These are phyloP conservation scores for Thalia dealbata DNA, from an alignment of 176 grass and related monocot species.

Conservation along the genomic window DNA sequence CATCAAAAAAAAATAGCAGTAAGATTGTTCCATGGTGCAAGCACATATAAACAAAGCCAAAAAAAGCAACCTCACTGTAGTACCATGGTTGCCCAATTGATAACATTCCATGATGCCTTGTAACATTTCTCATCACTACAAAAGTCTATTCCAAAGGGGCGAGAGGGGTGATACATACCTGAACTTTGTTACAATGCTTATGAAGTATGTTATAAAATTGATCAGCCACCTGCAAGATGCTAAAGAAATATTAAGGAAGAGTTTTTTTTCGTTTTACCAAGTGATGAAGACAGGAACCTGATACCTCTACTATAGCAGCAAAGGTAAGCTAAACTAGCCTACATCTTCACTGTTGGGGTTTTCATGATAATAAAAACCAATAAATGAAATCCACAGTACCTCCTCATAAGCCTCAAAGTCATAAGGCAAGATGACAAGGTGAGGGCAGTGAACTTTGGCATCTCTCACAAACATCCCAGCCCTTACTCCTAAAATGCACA, in stretches of 20 bases:
- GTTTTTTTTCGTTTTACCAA: too few relatives aligned
- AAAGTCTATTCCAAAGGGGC: neutral
- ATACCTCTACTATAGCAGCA: too few relatives aligned
- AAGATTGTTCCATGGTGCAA: neutral
- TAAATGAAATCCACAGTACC: conserved; percentile 29
- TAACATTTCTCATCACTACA: neutral
- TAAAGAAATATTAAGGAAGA: neutral
- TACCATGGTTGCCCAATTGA: neutral
- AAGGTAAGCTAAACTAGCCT: too few relatives aligned
- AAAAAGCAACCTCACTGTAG: neutral
- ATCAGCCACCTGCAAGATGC: conserved; percentile 68
- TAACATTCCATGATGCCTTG: neutral
- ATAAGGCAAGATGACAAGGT: conserved; percentile 73
- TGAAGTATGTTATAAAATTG: conserved; percentile 91
- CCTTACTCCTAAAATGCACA: conserved; percentile 56
- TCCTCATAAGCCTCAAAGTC: conserved; percentile 82
- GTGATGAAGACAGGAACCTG: too few relatives aligned
- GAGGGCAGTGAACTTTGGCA: conserved; percentile 67
- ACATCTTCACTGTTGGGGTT: neutral
- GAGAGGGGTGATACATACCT: conserved; percentile 28
- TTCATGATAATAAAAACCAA: conserved; percentile 5
- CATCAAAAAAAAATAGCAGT: too few relatives aligned
- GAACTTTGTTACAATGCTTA: conserved; percentile 77
- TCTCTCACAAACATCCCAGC: conserved; percentile 94
- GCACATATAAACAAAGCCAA: neutral